A percentile compares a stretch with the other conserved stretches of the same genome.
Conservation (phyloP, 1,284 basidiomycete genomes). For the Bjerkandera adusta region DNA sequence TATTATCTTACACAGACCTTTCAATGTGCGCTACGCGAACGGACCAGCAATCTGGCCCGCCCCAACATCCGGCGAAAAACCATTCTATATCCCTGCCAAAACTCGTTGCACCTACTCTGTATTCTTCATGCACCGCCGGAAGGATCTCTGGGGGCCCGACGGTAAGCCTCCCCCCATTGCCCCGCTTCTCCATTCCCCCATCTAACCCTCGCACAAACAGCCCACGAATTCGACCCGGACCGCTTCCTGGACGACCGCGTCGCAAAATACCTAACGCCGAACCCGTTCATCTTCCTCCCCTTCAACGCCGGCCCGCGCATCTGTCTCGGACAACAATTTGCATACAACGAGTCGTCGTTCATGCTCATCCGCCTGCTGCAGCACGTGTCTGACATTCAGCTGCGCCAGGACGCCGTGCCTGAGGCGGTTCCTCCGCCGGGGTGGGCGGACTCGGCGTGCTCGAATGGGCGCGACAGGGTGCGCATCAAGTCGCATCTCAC, state of each 20-base stretch:
- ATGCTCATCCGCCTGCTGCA: slow-evolving; percentile 66
- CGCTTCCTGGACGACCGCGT: slow-evolving; percentile 39
- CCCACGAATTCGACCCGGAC: slow-evolving; percentile 44
- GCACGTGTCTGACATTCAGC: slow-evolving; percentile 44
- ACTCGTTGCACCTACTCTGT: slow-evolving; percentile 43
- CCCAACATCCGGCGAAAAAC: slow-evolving; percentile 21
- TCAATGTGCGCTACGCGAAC: slow-evolving; percentile 24
- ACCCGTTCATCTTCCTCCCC: slow-evolving; percentile 47
- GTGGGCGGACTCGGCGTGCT: slow-evolving; percentile 19
- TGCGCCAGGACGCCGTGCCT: slow-evolving; percentile 32
- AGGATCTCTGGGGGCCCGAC: slow-evolving; percentile 66
- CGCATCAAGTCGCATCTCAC: slow-evolving; percentile 54
- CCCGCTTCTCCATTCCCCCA: background rate
- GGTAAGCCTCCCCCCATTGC: slow-evolving; percentile 37
- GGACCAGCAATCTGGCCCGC: slow-evolving; percentile 25
- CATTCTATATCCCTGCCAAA: slow-evolving; percentile 25
- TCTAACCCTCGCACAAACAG: slow-evolving; percentile 17
- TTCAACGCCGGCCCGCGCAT: slow-evolving; percentile 50
- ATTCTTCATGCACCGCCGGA: slow-evolving; percentile 59
- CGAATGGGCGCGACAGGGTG: slow-evolving; percentile 48
- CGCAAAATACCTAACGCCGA: slow-evolving; percentile 34
- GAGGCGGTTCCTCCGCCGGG: slow-evolving; percentile 27
- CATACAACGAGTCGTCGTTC: slow-evolving; percentile 69
- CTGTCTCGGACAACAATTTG: slow-evolving; percentile 57
- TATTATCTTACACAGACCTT: slow-evolving; percentile 18